Base-by-base conservation (phyloP, 2,329 filamentous ascomycete species). In the Lachnellula subtilissima region DNA sequence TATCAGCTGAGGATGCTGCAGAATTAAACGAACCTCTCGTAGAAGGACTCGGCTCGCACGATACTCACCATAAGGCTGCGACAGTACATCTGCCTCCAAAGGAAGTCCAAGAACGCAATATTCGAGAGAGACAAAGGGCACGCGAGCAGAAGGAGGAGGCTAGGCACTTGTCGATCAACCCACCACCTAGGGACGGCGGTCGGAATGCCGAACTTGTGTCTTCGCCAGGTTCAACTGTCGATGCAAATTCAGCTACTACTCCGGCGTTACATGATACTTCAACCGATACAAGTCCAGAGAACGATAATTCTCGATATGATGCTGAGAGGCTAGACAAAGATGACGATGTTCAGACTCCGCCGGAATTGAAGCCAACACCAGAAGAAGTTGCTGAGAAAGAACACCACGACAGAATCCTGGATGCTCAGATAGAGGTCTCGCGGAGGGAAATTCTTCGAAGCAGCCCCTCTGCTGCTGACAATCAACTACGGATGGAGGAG, bases 221-320 rank as follows among this genome's bases (percentile, higher is more conserved):
- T 2, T 84, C 81, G 2, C 79, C 82, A 15, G 76, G 75, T 2
- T 93, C 89, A 5, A 91, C 87, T 1, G 74, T 82, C 53, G 84
- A 78, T 35, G 81, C 85, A 1, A 85, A 86, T 64, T 91, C 88
- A 45, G 85, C 85, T 53, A 84, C 86, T 22, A 94, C 89, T 0
- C 87, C 89, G 1, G 81, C 80, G 37, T 78, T 85, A 40, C 81
- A 85, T 57, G 82, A 87, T 60, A 80, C 78, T 6, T 91, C 88
- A 1, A 83, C 87, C 1, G 85, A 87, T 62, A 91, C 88, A 1
- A 91, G 87, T 64, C 85, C 87, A 1, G 87, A 88, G 53, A 82
- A 87, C 53, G 87, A 91, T 49, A 79, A 77, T 17, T 76, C 81
- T 48, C 78, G 81, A 45, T 82, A 81, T 62, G 70, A 76, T 15